phyloP scores from a whole-genome alignment of 164 flowering plant species.

The Chimonanthus salicifolius region DNA sequence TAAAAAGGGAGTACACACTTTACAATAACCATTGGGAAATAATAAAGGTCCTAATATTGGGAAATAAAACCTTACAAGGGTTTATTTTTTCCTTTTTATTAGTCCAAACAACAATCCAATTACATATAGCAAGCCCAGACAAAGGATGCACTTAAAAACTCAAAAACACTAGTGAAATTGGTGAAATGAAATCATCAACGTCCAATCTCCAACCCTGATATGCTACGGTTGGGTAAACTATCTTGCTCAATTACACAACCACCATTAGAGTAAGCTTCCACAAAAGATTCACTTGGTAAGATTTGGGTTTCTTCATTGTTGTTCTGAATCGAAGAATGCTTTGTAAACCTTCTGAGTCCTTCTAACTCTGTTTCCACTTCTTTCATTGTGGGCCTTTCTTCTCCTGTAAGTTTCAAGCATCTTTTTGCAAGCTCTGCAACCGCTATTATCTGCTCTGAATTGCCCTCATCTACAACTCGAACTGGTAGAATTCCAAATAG shows the following conservation, averaged over 20 bases:
- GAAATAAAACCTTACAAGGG: too few relatives aligned
- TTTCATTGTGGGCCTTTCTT: conserved; percentile 6
- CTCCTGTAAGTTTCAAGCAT: conserved; percentile 5
- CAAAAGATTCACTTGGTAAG: background rate
- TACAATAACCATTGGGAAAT: too few relatives aligned
- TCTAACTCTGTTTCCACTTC: conserved; percentile 2
- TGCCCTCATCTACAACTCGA: background rate
- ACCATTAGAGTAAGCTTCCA: background rate
- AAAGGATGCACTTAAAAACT: too few relatives aligned
- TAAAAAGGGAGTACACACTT: too few relatives aligned
- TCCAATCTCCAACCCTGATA: background rate
- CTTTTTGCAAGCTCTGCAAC: conserved; percentile 2
- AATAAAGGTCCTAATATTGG: too few relatives aligned
- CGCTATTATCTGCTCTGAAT: background rate
- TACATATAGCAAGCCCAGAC: too few relatives aligned
- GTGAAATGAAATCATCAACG: background rate
- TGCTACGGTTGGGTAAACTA: background rate
- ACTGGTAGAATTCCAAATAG: background rate
- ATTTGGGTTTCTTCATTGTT: background rate
- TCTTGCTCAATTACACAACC: background rate
- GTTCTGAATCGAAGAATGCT: background rate
- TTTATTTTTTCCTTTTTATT: too few relatives aligned
- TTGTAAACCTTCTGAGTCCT: background rate
- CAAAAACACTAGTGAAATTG: too few relatives aligned
- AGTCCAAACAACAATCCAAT: too few relatives aligned